These are phyloP conservation scores for Lentinula guzmanii DNA, from an alignment of 768 basidiomycete genomes.

Conservation along the genomic window DNA sequence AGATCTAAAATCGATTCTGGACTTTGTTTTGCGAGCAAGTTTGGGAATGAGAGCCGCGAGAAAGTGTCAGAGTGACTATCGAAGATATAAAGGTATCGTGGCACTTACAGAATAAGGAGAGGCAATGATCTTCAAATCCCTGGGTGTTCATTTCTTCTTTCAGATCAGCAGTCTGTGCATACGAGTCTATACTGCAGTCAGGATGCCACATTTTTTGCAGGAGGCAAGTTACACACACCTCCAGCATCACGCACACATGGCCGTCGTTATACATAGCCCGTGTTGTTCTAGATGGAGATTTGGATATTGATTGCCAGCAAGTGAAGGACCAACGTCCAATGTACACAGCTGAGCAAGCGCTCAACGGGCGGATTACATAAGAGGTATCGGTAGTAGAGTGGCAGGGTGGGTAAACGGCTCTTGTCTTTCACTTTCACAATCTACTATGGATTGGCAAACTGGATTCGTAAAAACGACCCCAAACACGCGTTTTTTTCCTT, in stretches of 20 bases:
- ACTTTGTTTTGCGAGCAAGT: not conserved
- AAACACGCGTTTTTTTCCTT: too few relatives aligned
- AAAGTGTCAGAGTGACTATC: not conserved
- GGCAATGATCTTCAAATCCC: not conserved
- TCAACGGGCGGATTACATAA: too few relatives aligned
- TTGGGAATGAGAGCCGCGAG: not conserved
- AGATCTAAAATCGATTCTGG: not conserved
- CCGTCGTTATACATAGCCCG: too few relatives aligned
- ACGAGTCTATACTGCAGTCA: not conserved
- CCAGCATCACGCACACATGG: not conserved
- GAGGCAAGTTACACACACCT: not conserved
- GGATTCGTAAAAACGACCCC: too few relatives aligned
- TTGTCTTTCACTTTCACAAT: too few relatives aligned
- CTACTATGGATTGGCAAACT: too few relatives aligned
- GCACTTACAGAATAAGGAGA: not conserved
- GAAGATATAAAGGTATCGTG: slow-evolving; percentile 3
- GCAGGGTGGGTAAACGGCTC: too few relatives aligned
- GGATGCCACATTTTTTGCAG: not conserved
- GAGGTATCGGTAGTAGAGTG: too few relatives aligned
- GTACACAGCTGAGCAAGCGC: too few relatives aligned
- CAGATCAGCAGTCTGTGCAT: not conserved
- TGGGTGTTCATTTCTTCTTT: not conserved
- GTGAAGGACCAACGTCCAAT: too few relatives aligned
- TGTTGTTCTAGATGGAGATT: too few relatives aligned
- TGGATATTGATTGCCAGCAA: too few relatives aligned